Evolutionary conservation across 176 grass and related monocot species (phyloP), one percentile per base, ranked within the genome.

Genomic region (Hordeum marinum): DNA sequence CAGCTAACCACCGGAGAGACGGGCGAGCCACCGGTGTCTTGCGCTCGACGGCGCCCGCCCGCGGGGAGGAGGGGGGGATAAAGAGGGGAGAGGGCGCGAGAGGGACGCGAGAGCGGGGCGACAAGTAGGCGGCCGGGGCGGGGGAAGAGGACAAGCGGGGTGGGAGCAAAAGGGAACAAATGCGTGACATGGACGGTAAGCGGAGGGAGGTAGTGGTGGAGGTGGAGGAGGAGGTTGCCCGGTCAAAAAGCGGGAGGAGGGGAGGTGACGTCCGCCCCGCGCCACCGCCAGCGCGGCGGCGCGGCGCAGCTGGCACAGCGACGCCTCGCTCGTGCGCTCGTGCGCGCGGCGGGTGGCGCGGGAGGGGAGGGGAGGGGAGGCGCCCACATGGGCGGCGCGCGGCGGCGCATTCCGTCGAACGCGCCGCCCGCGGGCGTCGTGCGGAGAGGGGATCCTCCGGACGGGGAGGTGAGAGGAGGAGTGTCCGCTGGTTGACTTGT

Each of bases 161-260:
- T 81, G 84, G 34, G 63, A 87, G 68, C 82, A 61, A 87, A 87
- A 67, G 76, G 6, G 79, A 75, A 20, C 21, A 35, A 45, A 85
- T 78, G 76, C 74, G 88, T 86, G 80, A 87, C 88, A 86, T 86
- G 84, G 88, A 90, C 88, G 66, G 52, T 41, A 68, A 57, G 21
- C 46, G 69, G 40, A 55, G 82, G 9, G 63, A 81, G 70, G 29
- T 0, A 60, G 29, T 3, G 39, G 71, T 9, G 70, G 41, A 17
- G 70, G 41, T 48, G 71, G 71, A 18, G 57, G 83, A 46, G 75
- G 87, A 48, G 71, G 77, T 58, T 20, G 79, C 83, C 57, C 40
- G 40, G 88, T 82, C 88, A 72, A 83, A 77, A 84, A 84, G 20
- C 32, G 32, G 72, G 45, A 7, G 67, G 1, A 42, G 31, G 39